These are phyloP conservation scores for Trametes villosa DNA, from an alignment of 768 basidiomycete genomes.

Conservation along the genomic window DNA sequence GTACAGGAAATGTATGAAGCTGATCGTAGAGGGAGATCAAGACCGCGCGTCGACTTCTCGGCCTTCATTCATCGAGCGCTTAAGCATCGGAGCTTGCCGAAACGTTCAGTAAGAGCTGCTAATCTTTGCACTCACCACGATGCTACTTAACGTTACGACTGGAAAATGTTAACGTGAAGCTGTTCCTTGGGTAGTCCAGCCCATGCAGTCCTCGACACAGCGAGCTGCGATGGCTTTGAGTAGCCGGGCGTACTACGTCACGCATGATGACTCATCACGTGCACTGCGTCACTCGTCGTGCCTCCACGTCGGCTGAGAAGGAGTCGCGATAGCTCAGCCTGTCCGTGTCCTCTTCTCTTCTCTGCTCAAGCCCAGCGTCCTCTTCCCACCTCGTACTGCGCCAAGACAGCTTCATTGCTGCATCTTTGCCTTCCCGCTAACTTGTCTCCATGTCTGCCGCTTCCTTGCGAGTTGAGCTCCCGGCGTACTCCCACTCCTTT, in stretches of 20 bases:
- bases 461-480: conserved; percentile 69
- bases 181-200: no score
- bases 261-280: neutral
- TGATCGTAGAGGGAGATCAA: no score
- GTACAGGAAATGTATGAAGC: no score
- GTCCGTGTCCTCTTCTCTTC: neutral
- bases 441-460: conserved; percentile 30
- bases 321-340: neutral
- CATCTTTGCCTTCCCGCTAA: neutral
- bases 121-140: no score
- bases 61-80: no score
- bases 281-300: conserved; percentile 2
- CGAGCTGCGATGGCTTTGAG: no score
- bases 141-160: no score
- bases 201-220: no score
- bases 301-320: conserved; percentile 14
- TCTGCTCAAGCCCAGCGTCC: neutral
- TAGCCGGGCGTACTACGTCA: neutral
- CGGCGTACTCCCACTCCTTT: conserved; percentile 75
- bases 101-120: no score
- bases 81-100: no score
- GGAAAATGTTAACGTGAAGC: no score
- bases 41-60: no score
- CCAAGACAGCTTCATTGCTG: conserved; percentile 12
- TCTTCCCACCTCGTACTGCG: neutral